These are phyloP conservation scores for Umbelopsis isabellina DNA, from an alignment of 192 early-diverging fungal species.

Conservation along the genomic window DNA sequence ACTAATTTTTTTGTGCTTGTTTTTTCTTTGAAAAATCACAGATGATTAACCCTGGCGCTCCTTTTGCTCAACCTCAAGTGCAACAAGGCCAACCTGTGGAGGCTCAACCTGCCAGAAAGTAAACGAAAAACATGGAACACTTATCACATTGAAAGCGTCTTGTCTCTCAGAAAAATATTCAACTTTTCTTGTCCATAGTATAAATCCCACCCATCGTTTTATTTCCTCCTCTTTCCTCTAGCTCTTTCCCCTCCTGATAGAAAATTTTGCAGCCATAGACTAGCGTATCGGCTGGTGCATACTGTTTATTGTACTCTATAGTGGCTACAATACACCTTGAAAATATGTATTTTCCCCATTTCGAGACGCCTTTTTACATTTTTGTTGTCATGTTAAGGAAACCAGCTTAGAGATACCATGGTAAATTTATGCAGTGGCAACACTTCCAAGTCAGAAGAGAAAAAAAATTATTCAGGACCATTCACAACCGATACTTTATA, in stretches of 20 bases:
- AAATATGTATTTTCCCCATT: background rate
- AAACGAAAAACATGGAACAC: background rate
- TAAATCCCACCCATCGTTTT: background rate
- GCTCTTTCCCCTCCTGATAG: background rate
- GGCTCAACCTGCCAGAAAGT: background rate
- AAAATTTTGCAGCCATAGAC: constrained; percentile 15
- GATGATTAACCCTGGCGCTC: constrained; percentile 21
- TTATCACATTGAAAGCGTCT: background rate
- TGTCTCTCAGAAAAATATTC: background rate
- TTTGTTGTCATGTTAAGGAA: background rate
- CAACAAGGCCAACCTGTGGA: constrained; percentile 19
- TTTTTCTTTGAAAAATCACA: background rate
- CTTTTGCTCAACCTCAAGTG: constrained; percentile 5
- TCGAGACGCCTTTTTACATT: background rate
- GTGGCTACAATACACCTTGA: constrained; percentile 5
- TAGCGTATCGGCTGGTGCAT: constrained; percentile 18
- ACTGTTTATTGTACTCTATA: background rate
- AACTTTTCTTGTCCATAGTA: constrained; percentile 12
- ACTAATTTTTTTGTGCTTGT: background rate
- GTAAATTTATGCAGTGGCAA: too few relatives aligned
- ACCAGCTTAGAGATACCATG: too few relatives aligned
- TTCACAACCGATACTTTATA: background rate
- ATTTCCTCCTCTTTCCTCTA: background rate
- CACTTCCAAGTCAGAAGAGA: background rate
- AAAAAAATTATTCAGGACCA: background rate